phyloP scores from a whole-genome alignment of 1,139 yeast genomes.

The Arxiozyma telluris region DNA sequence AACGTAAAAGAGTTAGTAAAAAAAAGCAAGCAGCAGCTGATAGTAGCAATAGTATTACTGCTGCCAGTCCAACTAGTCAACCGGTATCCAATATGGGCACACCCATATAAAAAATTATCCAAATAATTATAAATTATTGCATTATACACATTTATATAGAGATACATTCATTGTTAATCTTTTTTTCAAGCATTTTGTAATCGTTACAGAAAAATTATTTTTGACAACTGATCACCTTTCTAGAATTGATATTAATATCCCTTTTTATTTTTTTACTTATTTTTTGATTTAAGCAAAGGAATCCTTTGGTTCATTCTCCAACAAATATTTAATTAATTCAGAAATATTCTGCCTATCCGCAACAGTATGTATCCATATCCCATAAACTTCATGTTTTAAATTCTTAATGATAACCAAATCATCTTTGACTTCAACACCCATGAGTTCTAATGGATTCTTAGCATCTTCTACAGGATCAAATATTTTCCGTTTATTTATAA shows the following conservation, averaged over 20 bases:
- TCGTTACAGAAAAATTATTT: neutral
- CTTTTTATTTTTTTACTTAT: too few species aligned
- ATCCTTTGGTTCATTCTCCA: slow-evolving; percentile 29
- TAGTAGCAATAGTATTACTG: neutral
- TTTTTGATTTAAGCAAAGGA: slow-evolving; percentile 22
- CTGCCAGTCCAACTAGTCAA: neutral
- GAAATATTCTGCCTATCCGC: slow-evolving; percentile 58
- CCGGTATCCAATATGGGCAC: slow-evolving; percentile 3
- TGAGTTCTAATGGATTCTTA: slow-evolving; percentile 39
- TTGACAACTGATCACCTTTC: too few species aligned
- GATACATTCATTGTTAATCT: neutral
- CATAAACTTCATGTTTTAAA: slow-evolving; percentile 69
- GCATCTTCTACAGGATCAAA: slow-evolving; percentile 35
- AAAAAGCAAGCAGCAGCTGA: slow-evolving; percentile 17
- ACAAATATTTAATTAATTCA: slow-evolving; percentile 42
- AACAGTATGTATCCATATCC: slow-evolving; percentile 80
- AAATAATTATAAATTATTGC: neutral
- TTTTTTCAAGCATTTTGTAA: neutral
- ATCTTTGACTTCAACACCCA: slow-evolving; percentile 73
- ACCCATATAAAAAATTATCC: slow-evolving; percentile 1
- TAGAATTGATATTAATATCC: neutral
- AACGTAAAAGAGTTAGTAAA: slow-evolving; percentile 21
- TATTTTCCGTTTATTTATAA: slow-evolving; percentile 36
- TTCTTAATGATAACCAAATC: slow-evolving; percentile 74
- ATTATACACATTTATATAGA: slow-evolving; percentile 2